Evolutionary conservation across 352 stramenopile genomes (phyloP).

Genomic region (Peronospora destructor): DNA sequence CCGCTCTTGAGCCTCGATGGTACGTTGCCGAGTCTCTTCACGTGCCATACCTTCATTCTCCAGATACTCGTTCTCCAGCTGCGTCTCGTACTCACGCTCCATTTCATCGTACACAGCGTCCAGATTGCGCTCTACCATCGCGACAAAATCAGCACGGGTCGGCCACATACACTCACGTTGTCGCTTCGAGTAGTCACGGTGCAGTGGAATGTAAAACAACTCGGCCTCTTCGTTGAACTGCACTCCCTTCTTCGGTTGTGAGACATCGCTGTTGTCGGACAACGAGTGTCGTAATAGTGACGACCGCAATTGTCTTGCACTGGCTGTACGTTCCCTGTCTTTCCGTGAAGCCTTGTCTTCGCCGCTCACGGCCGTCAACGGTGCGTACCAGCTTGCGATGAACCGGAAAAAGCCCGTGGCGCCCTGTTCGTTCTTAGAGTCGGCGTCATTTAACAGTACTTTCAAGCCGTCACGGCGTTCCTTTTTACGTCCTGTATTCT

Average conservation of each 20-base stretch:
- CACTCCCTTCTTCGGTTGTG: conserved; percentile 35
- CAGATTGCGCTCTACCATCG: conserved; percentile 86
- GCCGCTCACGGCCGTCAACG: conserved; percentile 21
- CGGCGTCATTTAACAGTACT: conserved; percentile 65
- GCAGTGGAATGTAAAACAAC: conserved; percentile 82
- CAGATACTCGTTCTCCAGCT: conserved; percentile 46
- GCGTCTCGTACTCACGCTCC: conserved; percentile 79
- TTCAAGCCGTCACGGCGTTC: conserved; percentile 67
- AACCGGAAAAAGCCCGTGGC: conserved; percentile 75
- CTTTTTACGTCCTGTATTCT: conserved; percentile 56
- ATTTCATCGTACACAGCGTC: conserved; percentile 85
- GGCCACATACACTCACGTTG: conserved; percentile 85
- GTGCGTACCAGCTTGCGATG: conserved; percentile 74
- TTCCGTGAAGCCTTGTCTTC: conserved; percentile 24
- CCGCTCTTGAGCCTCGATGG: conserved; percentile 30
- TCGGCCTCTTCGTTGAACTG: conserved; percentile 72
- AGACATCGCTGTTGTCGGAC: conserved; percentile 5
- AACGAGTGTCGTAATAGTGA: conserved; percentile 26
- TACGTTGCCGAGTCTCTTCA: conserved; percentile 57
- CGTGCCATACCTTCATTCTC: conserved; percentile 70
- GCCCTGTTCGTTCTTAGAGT: conserved; percentile 26
- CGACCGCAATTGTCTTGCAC: conserved; percentile 13
- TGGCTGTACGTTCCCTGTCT: conserved; percentile 8
- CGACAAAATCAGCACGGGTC: conserved; percentile 70
- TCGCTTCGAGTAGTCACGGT: conserved; percentile 80